Conservation (phyloP, 148 eudicot species). For the Polygonum aviculare region DNA sequence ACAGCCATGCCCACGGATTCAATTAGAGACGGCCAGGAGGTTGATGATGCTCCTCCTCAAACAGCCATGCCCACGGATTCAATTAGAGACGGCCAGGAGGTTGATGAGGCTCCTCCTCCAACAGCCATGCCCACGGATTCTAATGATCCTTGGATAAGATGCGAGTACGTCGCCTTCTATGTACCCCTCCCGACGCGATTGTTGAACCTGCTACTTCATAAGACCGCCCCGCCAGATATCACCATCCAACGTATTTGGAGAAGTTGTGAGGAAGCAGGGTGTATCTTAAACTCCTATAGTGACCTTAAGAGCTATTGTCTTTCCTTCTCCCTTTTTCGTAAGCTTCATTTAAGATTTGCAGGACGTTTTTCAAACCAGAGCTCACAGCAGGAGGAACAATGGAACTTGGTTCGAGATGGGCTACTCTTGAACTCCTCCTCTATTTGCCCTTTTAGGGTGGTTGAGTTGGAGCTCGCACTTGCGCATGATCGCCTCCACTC, state of each 20-base stretch:
- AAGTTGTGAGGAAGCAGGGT: not conserved
- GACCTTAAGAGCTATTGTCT: not conserved
- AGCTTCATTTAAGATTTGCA: not conserved
- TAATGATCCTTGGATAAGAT: not conserved
- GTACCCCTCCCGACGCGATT: too few species aligned
- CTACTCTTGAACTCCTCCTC: not conserved
- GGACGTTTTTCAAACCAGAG: not conserved
- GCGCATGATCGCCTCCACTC: not conserved
- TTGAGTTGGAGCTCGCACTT: not conserved
- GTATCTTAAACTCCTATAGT: not conserved
- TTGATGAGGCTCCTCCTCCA: too few species aligned
- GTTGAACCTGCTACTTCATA: too few species aligned
- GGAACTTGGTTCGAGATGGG: not conserved
- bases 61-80: not conserved
- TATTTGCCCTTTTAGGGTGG: not conserved
- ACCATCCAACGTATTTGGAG: not conserved
- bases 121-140: not conserved
- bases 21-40: not conserved
- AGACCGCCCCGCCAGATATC: too few species aligned
- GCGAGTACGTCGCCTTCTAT: not conserved
- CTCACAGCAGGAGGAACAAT: not conserved
- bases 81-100: not conserved
- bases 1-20: not conserved
- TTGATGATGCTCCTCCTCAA: too few species aligned
- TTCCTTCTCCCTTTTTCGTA: not conserved